Percentiles rank a stretch among this genome's conserved stretches.
phyloP scores from a whole-genome alignment of 2,329 filamentous ascomycete species.

The Trichoderma polysporum region DNA sequence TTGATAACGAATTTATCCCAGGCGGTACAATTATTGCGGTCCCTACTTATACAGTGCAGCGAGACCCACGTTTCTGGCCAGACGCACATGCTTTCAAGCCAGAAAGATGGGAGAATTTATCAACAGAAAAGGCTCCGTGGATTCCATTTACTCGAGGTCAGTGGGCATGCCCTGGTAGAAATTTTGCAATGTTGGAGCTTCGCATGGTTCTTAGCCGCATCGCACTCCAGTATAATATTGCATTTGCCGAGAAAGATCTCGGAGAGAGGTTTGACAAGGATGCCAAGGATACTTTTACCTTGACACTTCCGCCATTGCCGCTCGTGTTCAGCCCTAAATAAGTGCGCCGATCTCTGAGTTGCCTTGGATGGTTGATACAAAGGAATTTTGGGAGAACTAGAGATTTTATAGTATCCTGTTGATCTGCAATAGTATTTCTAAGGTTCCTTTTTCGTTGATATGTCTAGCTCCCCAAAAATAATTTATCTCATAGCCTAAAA shows the following conservation, averaged over 20 bases:
- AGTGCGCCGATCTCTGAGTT: background rate
- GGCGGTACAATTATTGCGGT: constrained; percentile 37
- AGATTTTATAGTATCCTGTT: too few relatives aligned
- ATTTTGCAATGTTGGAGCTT: constrained; percentile 38
- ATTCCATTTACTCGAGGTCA: constrained; percentile 26
- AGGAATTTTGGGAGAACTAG: background rate
- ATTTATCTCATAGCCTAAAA: too few relatives aligned
- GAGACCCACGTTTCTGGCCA: constrained; percentile 25
- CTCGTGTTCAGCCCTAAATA: constrained; percentile 8
- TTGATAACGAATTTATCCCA: constrained; percentile 37
- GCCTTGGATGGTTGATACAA: too few relatives aligned
- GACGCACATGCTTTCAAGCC: constrained; percentile 33
- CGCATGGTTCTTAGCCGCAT: constrained; percentile 11
- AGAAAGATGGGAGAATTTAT: constrained; percentile 33
- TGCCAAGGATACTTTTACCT: constrained; percentile 9
- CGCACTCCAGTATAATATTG: constrained; percentile 20
- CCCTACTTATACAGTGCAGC: constrained; percentile 22
- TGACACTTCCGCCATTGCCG: constrained; percentile 32
- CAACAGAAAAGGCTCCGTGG: constrained; percentile 3
- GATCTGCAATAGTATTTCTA: too few relatives aligned
- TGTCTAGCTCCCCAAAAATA: too few relatives aligned
- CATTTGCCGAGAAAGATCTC: constrained; percentile 26
- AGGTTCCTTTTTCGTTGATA: too few relatives aligned
- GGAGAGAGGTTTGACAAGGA: background rate
- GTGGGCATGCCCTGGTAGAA: constrained; percentile 39